Percentiles rank a stretch among this genome's conserved stretches.
phyloP scores from a whole-genome alignment of 1,139 yeast species.

The Taiozyma sp. region DNA sequence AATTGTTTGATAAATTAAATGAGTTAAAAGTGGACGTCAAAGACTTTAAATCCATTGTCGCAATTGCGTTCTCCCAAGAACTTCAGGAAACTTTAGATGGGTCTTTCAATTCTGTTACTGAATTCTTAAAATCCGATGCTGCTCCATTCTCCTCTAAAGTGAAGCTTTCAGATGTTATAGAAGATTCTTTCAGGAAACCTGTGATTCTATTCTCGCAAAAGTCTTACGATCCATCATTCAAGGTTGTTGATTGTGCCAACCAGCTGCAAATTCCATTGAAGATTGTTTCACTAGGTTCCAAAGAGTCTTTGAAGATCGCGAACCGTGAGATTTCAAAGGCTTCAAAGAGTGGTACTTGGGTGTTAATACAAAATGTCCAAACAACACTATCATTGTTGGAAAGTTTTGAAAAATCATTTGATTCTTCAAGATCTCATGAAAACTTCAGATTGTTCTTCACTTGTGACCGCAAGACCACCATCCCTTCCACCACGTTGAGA shows the following conservation, averaged over 20 bases:
- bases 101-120: neutral
- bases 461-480: conserved; percentile 40
- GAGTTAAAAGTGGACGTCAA: neutral
- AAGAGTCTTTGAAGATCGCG: conserved; percentile 59
- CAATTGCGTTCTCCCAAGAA: neutral
- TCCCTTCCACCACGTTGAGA: conserved; percentile 55
- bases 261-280: conserved; percentile 17
- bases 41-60: neutral
- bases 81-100: neutral
- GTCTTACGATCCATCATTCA: conserved; percentile 65
- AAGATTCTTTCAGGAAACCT: conserved; percentile 4
- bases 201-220: conserved; percentile 54
- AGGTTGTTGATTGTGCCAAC: conserved; percentile 43
- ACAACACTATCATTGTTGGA: conserved; percentile 64
- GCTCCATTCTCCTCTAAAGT: conserved; percentile 18
- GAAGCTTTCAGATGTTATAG: conserved; percentile 8
- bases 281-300: conserved; percentile 69
- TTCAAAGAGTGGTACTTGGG: conserved; percentile 53
- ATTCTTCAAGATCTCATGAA: conserved; percentile 1
- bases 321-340: conserved; percentile 46
- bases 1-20: neutral
- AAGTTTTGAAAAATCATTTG: conserved; percentile 38
- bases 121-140: conserved; percentile 10
- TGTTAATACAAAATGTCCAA: conserved; percentile 75
- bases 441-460: conserved; percentile 58